Evolutionary conservation across 1,284 basidiomycete genomes (phyloP).

Genomic region (Malassezia arunalokei): DNA sequence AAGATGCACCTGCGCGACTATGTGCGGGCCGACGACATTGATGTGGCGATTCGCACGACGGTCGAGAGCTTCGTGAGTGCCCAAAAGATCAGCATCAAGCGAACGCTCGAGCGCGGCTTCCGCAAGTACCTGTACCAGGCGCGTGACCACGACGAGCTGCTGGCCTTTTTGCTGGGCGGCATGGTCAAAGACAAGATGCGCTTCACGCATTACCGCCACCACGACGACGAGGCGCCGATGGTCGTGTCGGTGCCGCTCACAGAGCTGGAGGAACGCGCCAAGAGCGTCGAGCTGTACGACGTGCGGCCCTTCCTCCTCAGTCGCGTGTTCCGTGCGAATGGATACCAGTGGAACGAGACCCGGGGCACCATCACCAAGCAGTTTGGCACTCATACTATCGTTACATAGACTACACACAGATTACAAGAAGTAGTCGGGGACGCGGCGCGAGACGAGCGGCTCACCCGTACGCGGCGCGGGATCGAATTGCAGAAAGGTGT

Average conservation of each 20-base stretch:
- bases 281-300: slow-evolving; percentile 89
- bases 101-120: slow-evolving; percentile 79
- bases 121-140: slow-evolving; percentile 91
- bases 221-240: slow-evolving; percentile 7
- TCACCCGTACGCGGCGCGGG: slow-evolving; percentile 95
- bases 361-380: slow-evolving; percentile 35
- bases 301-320: slow-evolving; percentile 71
- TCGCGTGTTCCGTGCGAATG: slow-evolving; percentile 75
- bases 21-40: slow-evolving; percentile 89
- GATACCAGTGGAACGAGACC: slow-evolving; percentile 54
- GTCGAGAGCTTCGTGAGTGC: slow-evolving; percentile 88
- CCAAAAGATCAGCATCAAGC: slow-evolving; percentile 97
- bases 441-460: slow-evolving; percentile 90
- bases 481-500: slow-evolving; percentile 95
- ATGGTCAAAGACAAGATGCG: slow-evolving; percentile 89
- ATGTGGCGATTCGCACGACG: slow-evolving; percentile 88
- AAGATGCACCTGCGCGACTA: slow-evolving; percentile 97
- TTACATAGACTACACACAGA: not conserved
- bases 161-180: slow-evolving; percentile 85
- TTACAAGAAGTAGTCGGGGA: slow-evolving; percentile 59
- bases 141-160: slow-evolving; percentile 81
- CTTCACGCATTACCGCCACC: slow-evolving; percentile 48
- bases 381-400: slow-evolving; percentile 18
- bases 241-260: slow-evolving; percentile 32
- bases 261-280: slow-evolving; percentile 54